These are phyloP conservation scores for Leccinum boreale DNA, from an alignment of 768 basidiomycete species.

Conservation along the genomic window DNA sequence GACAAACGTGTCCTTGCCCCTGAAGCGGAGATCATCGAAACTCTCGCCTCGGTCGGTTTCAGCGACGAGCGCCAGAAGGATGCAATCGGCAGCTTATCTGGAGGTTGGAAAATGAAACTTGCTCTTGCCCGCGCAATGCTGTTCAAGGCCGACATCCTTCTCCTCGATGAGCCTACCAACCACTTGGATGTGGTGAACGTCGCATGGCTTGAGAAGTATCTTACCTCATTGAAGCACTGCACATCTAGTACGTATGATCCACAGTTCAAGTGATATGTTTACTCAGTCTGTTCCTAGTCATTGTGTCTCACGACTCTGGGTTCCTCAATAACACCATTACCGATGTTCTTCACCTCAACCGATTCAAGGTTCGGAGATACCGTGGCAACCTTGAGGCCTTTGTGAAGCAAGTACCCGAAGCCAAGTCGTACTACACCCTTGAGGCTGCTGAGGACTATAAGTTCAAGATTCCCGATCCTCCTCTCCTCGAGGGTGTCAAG, in stretches of 20 bases:
- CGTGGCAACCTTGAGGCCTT: slow-evolving; percentile 94
- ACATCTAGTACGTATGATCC: slow-evolving; percentile 69
- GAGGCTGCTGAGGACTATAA: slow-evolving; percentile 95
- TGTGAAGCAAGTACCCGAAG: slow-evolving; percentile 92
- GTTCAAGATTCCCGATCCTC: slow-evolving; percentile 97
- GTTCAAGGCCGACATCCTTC: slow-evolving; percentile 95
- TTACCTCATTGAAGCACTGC: slow-evolving; percentile 81
- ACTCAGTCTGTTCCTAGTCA: slow-evolving; percentile 48
- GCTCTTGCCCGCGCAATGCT: slow-evolving; percentile 96
- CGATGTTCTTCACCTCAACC: slow-evolving; percentile 95
- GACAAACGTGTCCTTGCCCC: slow-evolving; percentile 79
- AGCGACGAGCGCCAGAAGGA: slow-evolving; percentile 79
- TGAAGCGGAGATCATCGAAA: slow-evolving; percentile 71
- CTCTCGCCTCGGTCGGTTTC: slow-evolving; percentile 91
- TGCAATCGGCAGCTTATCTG: slow-evolving; percentile 86
- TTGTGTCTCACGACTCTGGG: slow-evolving; percentile 95
- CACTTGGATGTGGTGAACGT: slow-evolving; percentile 97
- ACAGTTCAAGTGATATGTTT: background rate
- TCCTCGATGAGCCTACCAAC: slow-evolving; percentile 97
- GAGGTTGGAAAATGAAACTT: slow-evolving; percentile 99
- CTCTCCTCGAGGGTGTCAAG: slow-evolving; percentile 98
- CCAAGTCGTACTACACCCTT: slow-evolving; percentile 96
- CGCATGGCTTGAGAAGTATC: slow-evolving; percentile 95
- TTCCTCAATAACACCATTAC: slow-evolving; percentile 99
- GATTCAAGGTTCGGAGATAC: slow-evolving; percentile 96